Evolutionary conservation across 2,329 filamentous ascomycete species (phyloP), one percentile per base, ranked within the genome.

Genomic region (Neonectria punicea): DNA sequence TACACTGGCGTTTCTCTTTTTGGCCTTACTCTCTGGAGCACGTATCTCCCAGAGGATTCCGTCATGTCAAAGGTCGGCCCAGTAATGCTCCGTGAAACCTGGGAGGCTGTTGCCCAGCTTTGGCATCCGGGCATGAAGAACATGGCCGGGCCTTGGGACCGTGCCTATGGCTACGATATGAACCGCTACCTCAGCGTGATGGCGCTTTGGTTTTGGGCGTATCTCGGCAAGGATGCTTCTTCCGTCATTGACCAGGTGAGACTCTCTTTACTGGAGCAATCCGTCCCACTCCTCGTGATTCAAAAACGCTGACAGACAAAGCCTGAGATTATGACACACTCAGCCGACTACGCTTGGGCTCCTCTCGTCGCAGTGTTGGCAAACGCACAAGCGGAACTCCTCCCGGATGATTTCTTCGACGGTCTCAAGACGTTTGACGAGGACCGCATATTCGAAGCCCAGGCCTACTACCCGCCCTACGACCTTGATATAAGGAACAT

Each of bases 111-210:
- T 2, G 80, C 81, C 0, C 69, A 83, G 51, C 80, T 90, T 2
- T 90, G 87, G 80, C 86, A 90, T 58, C 84, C 87, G 0, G 81
- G 83, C 2, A 74, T 90, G 77, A 85, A 82, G 67, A 90, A 90
- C 65, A 82, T 90, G 53, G 88, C 88, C 2, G 89, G 88, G 0
- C 89, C 89, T 0, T 90, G 88, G 88, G 89, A 90, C 74, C 83
- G 89, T 0, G 80, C 84, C 0, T 90, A 90, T 67, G 87, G 87
- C 1, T 90, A 85, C 62, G 87, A 90, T 63, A 89, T 90, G 87
- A 89, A 88, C 58, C 78, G 82, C 9, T 90, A 90, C 69, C 74
- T 89, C 4, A 85, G 85, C 57, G 81, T 90, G 53, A 83, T 90
- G 74, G 84, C 84, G 0, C 74, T 87, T 14, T 87, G 87, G 76